Percentiles rank a stretch among this genome's conserved stretches.
Evolutionary conservation across 257 asterid genomes (phyloP).

Genomic region (Ophiorrhiza pumila): DNA sequence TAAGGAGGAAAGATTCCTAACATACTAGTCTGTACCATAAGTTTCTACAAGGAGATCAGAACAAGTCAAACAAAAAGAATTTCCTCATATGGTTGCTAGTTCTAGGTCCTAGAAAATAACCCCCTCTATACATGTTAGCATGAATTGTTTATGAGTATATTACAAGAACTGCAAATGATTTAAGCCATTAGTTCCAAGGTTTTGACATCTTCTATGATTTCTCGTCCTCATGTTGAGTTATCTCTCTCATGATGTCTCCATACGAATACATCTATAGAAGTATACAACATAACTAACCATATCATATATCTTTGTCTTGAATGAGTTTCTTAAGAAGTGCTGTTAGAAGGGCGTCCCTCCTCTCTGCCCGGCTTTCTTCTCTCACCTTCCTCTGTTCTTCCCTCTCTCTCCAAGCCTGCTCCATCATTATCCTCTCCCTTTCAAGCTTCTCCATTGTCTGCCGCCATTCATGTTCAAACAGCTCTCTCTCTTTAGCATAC

Average conservation of each 20-base stretch:
- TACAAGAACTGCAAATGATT: not conserved
- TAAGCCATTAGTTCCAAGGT: not conserved
- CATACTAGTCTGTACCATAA: not conserved
- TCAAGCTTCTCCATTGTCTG: slow-evolving; percentile 59
- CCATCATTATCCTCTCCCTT: slow-evolving; percentile 54
- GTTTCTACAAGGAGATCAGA: not conserved
- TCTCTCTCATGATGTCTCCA: not conserved
- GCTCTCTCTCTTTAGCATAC: slow-evolving; percentile 48
- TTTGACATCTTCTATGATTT: not conserved
- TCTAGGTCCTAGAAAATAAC: not conserved
- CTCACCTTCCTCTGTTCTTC: slow-evolving; percentile 54
- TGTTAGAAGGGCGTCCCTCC: slow-evolving; percentile 60
- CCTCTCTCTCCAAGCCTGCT: slow-evolving; percentile 58
- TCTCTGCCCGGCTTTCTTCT: slow-evolving; percentile 72
- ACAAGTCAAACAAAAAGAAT: not conserved
- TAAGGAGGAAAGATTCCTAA: not conserved
- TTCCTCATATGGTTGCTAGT: not conserved
- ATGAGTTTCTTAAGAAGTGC: slow-evolving; percentile 54
- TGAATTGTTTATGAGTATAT: not conserved
- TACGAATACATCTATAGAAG: not conserved
- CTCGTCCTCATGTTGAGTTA: not conserved
- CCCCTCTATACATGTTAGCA: not conserved
- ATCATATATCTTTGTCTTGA: slow-evolving; percentile 29
- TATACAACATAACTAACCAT: not conserved
- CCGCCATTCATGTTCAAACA: slow-evolving; percentile 60